phyloP scores from a whole-genome alignment of 108 stramenopile species.

The Nitzschia sp. region DNA sequence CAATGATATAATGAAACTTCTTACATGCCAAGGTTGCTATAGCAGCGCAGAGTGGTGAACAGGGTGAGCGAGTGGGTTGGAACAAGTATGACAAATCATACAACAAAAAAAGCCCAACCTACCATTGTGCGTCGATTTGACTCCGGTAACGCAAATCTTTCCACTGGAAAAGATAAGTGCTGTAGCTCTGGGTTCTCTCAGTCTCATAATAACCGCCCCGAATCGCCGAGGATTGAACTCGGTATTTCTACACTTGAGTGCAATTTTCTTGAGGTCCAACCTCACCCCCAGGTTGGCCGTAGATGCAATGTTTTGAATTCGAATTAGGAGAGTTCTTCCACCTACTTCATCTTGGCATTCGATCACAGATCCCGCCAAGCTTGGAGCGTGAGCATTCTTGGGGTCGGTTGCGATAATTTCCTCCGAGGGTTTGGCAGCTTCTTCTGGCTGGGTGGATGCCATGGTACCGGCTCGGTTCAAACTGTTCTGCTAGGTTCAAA shows the following conservation, averaged over 20 bases:
- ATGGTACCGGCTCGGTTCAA: too few relatives aligned
- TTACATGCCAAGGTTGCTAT: conserved; percentile 63
- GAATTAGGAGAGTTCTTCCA: conserved; percentile 55
- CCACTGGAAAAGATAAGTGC: conserved; percentile 95
- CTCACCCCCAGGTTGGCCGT: conserved; percentile 88
- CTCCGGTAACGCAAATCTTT: conserved; percentile 94
- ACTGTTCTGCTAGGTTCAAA: too few relatives aligned
- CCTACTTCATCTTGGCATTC: conserved; percentile 65
- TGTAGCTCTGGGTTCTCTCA: conserved; percentile 92
- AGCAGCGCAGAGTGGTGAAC: not conserved
- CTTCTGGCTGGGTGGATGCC: too few relatives aligned
- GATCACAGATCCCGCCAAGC: conserved; percentile 76
- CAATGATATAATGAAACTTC: conserved; percentile 87
- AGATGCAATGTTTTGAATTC: conserved; percentile 79
- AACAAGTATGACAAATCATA: too few relatives aligned
- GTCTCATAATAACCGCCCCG: conserved; percentile 90
- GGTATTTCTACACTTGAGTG: conserved; percentile 93
- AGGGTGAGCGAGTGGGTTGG: not conserved
- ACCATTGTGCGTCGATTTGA: conserved; percentile 84
- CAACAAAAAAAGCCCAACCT: too few relatives aligned
- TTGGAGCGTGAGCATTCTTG: conserved; percentile 39
- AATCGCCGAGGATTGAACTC: conserved; percentile 98
- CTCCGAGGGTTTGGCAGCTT: not conserved
- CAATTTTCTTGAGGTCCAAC: conserved; percentile 92
- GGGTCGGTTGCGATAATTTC: conserved; percentile 6